These are phyloP conservation scores for Epicoccum nigrum DNA, from an alignment of 2,329 filamentous ascomycete species.

Conservation along the genomic window DNA sequence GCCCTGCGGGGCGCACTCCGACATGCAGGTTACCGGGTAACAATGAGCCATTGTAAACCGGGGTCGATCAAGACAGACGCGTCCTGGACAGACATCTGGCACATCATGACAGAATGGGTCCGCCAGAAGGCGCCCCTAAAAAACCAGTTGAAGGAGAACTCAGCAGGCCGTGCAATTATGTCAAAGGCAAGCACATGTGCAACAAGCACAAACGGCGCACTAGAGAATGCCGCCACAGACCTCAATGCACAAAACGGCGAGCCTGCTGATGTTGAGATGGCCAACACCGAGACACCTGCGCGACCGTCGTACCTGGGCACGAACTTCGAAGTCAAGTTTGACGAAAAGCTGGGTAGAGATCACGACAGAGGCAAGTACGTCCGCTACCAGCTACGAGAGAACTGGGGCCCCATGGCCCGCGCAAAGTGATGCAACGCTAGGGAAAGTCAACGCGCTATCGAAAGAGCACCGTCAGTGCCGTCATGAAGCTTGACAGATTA, in stretches of 20 bases:
- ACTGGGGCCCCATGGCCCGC: conserved; percentile 85
- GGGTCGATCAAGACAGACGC: conserved; percentile 94
- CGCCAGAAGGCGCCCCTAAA: conserved; percentile 81
- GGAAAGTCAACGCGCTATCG: conserved; percentile 6
- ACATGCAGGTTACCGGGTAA: conserved; percentile 79
- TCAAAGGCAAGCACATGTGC: conserved; percentile 32
- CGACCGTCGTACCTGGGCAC: conserved; percentile 33
- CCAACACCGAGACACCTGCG: conserved; percentile 7
- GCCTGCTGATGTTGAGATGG: conserved; percentile 8
- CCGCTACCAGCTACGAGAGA: conserved; percentile 82
- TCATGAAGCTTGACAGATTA: conserved; percentile 7
- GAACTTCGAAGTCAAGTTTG: conserved; percentile 72
- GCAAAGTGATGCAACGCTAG: conserved; percentile 47
- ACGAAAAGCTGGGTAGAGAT: conserved; percentile 77
- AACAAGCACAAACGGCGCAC: conserved; percentile 6
- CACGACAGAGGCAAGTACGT: conserved; percentile 70
- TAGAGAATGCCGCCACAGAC: conserved; percentile 1
- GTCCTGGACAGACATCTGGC: conserved; percentile 88
- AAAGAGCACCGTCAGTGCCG: neutral
- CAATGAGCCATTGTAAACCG: conserved; percentile 85
- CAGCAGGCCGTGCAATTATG: conserved; percentile 74
- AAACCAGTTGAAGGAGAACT: conserved; percentile 71
- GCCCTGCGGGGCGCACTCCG: conserved; percentile 80
- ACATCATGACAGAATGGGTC: conserved; percentile 91
- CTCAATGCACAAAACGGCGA: conserved; percentile 9